These are phyloP conservation scores for Clonostachys chloroleuca DNA, from an alignment of 2,329 filamentous ascomycete genomes.

Conservation along the genomic window DNA sequence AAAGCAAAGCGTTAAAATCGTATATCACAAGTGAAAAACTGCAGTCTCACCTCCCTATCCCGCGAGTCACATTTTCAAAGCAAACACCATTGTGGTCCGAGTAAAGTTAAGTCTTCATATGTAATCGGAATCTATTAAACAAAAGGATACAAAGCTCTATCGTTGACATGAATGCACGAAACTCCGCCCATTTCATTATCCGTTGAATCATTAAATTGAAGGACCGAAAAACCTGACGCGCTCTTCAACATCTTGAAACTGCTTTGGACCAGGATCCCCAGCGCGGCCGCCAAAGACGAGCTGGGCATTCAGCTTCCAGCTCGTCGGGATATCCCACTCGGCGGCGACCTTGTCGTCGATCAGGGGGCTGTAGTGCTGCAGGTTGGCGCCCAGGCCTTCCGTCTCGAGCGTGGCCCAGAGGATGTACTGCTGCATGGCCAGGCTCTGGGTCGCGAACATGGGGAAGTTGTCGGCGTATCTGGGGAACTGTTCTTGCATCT, in stretches of 20 bases:
- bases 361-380: conserved; percentile 91
- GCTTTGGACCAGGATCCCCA: conserved; percentile 56
- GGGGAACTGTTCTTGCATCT: conserved; percentile 64
- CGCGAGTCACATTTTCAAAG: too few relatives aligned
- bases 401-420: conserved; percentile 82
- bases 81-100: too few relatives aligned
- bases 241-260: conserved; percentile 59
- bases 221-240: conserved; percentile 61
- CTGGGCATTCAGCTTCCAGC: conserved; percentile 78
- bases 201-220: conserved; percentile 15
- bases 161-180: too few relatives aligned
- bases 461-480: conserved; percentile 78
- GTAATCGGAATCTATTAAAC: too few relatives aligned
- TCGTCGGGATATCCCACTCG: conserved; percentile 65
- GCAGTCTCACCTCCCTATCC: too few relatives aligned
- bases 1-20: too few relatives aligned
- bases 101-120: too few relatives aligned
- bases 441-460: conserved; percentile 69
- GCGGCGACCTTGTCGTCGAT: conserved; percentile 67
- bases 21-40: too few relatives aligned
- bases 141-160: too few relatives aligned
- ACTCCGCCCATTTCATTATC: too few relatives aligned
- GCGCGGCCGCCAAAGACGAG: conserved; percentile 73
- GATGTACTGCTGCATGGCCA: conserved; percentile 73
- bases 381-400: conserved; percentile 81